Evolutionary conservation across 2,329 filamentous ascomycete species (phyloP), one percentile per base, ranked within the genome.

Genomic region (Neofusicoccum parvum): DNA sequence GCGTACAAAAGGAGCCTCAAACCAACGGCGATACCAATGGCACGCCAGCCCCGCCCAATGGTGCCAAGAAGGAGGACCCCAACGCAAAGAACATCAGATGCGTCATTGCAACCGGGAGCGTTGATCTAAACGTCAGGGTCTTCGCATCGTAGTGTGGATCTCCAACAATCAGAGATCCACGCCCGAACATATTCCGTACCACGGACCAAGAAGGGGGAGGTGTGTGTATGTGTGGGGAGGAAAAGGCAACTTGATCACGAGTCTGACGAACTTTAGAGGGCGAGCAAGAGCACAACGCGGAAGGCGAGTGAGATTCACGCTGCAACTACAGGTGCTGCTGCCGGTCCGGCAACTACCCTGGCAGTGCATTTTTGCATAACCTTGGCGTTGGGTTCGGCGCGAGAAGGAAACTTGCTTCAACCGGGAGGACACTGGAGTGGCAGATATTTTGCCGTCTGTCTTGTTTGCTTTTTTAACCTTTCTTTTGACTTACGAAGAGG

Each of bases 91-190:
- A 88, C 69, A 92, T 96, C 68, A 86, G 92, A 68, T 96, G 92
- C 75, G 89, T 96, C 17, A 90, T 97, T 71, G 93, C 92, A 9
- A 96, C 92, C 2, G 92, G 92, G 41, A 92, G 92, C 74, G 92
- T 96, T 66, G 92, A 96, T 80, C 81, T 88, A 74, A 92, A 88
- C 70, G 86, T 96, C 68, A 85, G 91, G 71, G 87, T 96, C 62
- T 96, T 94, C 80, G 91, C 92, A 51, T 83, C 82, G 63, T 85
- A 59, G 46, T 49, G 37, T 32, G 50, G 49, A 50, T 34, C 43
- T 43, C 41, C 41, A 12, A 58, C 17, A 36, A 51, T 48, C 53
- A 49, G 9, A 32, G 53, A 65, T 41, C 60, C 37, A 36, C 60
- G 49, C 17, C 46, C 58, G 58, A 62, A 48, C 32, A 48, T 48